A percentile compares a stretch with the other conserved stretches of the same genome.
Evolutionary conservation across 331 rosid species (phyloP).

Genomic region (Cydonia oblonga): DNA sequence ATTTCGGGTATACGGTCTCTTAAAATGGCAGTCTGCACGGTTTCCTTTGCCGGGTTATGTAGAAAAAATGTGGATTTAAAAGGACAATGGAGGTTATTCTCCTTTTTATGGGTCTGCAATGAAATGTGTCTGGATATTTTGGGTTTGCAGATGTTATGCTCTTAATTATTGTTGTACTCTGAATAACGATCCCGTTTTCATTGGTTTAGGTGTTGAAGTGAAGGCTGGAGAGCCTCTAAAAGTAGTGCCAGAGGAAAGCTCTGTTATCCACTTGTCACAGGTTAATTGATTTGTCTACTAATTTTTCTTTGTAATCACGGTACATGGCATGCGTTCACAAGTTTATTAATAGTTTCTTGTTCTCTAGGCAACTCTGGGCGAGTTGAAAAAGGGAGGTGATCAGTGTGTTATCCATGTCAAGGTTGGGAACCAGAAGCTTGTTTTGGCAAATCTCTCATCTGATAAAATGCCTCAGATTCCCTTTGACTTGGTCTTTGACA

Average conservation of each 20-base stretch:
- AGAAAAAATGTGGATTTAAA: too few relatives aligned
- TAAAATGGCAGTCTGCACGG: too few relatives aligned
- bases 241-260: slow-evolving; percentile 17
- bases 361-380: slow-evolving; percentile 59
- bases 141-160: background rate
- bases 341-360: background rate
- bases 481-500: slow-evolving; percentile 63
- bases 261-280: slow-evolving; percentile 61
- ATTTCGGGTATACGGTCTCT: background rate
- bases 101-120: background rate
- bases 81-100: background rate
- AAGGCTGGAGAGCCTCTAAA: slow-evolving; percentile 51
- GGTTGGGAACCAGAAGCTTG: slow-evolving; percentile 49
- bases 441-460: slow-evolving; percentile 49
- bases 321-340: background rate
- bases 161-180: background rate
- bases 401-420: slow-evolving; percentile 33
- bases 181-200: too few relatives aligned
- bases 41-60: too few relatives aligned
- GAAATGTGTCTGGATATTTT: background rate
- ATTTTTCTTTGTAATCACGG: background rate
- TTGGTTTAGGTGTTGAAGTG: slow-evolving; percentile 57
- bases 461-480: slow-evolving; percentile 64
- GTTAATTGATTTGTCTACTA: slow-evolving; percentile 8
- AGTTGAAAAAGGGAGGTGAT: slow-evolving; percentile 49